A percentile compares a stretch with the other conserved stretches of the same genome.
Evolutionary conservation across 2,329 filamentous ascomycete species (phyloP).

Genomic region (Teratosphaeria viscida): DNA sequence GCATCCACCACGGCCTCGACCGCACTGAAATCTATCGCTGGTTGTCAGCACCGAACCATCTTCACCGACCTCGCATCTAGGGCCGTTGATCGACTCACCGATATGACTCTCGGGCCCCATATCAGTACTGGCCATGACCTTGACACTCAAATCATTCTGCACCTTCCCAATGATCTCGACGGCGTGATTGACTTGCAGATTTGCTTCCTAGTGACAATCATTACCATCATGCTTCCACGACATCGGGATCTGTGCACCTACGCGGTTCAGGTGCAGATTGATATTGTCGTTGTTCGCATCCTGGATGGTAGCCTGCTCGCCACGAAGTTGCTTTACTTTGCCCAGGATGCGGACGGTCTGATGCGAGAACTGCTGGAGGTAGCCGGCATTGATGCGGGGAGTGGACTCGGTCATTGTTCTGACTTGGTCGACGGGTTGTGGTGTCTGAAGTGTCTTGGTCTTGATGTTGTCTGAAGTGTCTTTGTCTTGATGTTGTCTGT

Average conservation of each 20-base stretch:
- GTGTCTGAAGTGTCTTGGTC: neutral
- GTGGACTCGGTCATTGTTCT: conserved; percentile 57
- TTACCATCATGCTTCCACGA: neutral
- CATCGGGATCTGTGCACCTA: conserved; percentile 30
- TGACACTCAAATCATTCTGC: conserved; percentile 59
- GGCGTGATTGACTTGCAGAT: conserved; percentile 58
- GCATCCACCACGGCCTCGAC: conserved; percentile 73
- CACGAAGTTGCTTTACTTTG: conserved; percentile 70
- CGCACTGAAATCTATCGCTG: conserved; percentile 56
- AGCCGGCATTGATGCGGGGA: conserved; percentile 71
- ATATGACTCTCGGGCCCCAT: conserved; percentile 50
- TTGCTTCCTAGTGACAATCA: conserved; percentile 48
- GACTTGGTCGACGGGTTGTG: neutral
- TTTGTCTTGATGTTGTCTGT: neutral
- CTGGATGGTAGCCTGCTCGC: conserved; percentile 61
- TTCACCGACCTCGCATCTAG: neutral
- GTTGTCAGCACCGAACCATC: neutral
- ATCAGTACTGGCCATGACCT: conserved; percentile 59
- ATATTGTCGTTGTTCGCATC: conserved; percentile 65
- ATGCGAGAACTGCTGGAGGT: conserved; percentile 63
- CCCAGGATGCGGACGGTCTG: conserved; percentile 76
- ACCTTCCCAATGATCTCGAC: conserved; percentile 75
- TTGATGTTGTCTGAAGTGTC: neutral
- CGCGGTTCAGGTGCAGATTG: conserved; percentile 62
- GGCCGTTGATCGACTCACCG: conserved; percentile 41